Evolutionary conservation across 116 monocot genomes (phyloP).

Genomic region (Papilionanthe hybrid): DNA sequence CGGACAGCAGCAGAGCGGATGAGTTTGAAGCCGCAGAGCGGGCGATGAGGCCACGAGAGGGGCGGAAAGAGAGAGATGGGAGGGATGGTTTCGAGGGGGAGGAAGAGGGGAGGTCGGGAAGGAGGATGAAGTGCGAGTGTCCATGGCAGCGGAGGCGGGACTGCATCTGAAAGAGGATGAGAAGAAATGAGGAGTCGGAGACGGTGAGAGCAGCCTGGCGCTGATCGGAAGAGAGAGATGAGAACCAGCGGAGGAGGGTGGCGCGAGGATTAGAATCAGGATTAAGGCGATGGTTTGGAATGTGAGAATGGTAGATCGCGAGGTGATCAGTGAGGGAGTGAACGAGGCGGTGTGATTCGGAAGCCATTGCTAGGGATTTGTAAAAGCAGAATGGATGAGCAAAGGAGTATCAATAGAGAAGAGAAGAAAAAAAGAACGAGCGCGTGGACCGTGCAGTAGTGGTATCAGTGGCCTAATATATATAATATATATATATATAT

Average conservation of each 20-base stretch:
- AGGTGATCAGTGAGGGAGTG: conserved; percentile 80
- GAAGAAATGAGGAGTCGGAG: conserved; percentile 41
- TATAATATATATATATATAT: too few relatives aligned
- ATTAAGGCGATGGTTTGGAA: conserved; percentile 17
- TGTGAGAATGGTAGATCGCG: conserved; percentile 54
- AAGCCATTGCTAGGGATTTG: conserved; percentile 31
- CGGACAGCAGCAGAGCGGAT: conserved; percentile 15
- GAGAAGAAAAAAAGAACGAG: too few relatives aligned
- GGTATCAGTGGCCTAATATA: too few relatives aligned
- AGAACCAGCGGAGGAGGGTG: conserved; percentile 73
- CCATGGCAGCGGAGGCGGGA: conserved; percentile 37
- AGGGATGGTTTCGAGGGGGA: conserved; percentile 20
- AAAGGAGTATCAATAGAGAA: background rate
- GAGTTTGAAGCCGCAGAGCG: conserved; percentile 24
- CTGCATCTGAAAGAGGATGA: conserved; percentile 60
- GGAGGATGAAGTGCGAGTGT: conserved; percentile 64
- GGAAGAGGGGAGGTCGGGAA: conserved; percentile 71
- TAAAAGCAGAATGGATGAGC: background rate
- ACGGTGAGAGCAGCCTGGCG: conserved; percentile 58
- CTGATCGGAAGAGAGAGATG: conserved; percentile 45
- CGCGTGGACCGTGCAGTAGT: too few relatives aligned
- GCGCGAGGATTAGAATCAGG: conserved; percentile 19
- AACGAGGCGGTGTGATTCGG: conserved; percentile 29
- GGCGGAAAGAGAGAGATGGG: conserved; percentile 61
- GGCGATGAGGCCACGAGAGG: conserved; percentile 56